phyloP scores from a whole-genome alignment of 352 stramenopile species.

The Plasmopara viticola region DNA sequence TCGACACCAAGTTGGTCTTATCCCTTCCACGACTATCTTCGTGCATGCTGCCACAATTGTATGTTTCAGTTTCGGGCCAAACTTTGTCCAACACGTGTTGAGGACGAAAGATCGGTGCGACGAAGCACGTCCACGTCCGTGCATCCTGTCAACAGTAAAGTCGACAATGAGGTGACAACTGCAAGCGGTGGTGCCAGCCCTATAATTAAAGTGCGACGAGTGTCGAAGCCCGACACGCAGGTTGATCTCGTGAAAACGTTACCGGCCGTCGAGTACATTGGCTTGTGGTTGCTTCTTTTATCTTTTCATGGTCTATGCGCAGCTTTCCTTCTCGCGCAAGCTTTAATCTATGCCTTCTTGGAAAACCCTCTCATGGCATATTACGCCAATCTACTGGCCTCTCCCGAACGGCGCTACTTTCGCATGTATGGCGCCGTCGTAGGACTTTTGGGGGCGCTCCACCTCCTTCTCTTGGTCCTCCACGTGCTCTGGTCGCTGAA shows the following conservation, averaged over 20 bases:
- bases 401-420: conserved; percentile 21
- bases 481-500: conserved; percentile 16
- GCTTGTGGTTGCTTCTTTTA: conserved; percentile 17
- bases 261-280: conserved; percentile 4
- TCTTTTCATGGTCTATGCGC: conserved; percentile 15
- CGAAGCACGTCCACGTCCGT: too few relatives aligned
- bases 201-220: too few relatives aligned
- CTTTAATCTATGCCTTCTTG: conserved; percentile 30
- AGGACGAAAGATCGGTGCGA: too few relatives aligned
- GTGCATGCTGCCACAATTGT: too few relatives aligned
- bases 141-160: too few relatives aligned
- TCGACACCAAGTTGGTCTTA: too few relatives aligned
- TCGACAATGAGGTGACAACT: too few relatives aligned
- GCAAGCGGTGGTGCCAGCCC: too few relatives aligned
- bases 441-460: conserved; percentile 15
- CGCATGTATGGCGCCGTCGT: conserved; percentile 18
- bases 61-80: too few relatives aligned
- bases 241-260: neutral
- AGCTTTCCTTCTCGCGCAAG: conserved; percentile 13
- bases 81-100: too few relatives aligned
- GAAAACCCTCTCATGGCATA: conserved; percentile 38
- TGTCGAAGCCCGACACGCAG: too few relatives aligned
- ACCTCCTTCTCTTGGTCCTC: conserved; percentile 11
- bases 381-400: conserved; percentile 32
- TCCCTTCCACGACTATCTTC: too few relatives aligned